Conservation (phyloP, 495 filamentous ascomycete species). For the Pyrenula massariospora region DNA sequence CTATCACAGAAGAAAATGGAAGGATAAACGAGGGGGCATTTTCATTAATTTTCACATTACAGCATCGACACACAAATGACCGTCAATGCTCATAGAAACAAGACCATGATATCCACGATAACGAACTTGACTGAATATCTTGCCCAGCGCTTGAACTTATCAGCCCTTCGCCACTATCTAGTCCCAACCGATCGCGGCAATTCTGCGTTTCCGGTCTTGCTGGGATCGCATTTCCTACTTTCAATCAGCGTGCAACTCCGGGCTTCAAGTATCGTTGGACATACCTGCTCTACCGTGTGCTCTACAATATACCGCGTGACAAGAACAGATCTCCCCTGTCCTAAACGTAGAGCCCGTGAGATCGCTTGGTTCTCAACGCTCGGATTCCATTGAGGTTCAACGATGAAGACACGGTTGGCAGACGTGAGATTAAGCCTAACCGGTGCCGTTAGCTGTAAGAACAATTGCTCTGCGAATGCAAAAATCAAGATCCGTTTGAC, state of each 20-base stretch:
- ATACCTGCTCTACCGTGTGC: slow-evolving; percentile 35
- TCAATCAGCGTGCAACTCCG: background rate
- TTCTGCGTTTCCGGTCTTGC: slow-evolving; percentile 10
- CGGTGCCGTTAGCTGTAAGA: background rate
- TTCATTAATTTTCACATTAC: background rate
- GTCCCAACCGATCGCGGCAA: slow-evolving; percentile 7
- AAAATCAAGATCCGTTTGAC: too few species aligned
- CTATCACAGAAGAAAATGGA: background rate
- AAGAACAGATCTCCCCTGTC: slow-evolving; percentile 29
- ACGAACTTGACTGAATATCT: background rate
- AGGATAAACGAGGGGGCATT: background rate
- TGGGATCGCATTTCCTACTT: slow-evolving; percentile 13
- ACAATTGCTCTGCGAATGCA: background rate
- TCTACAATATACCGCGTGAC: slow-evolving; percentile 32
- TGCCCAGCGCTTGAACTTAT: background rate
- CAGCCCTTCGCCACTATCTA: background rate
- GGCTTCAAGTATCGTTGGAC: background rate
- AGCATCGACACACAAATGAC: background rate
- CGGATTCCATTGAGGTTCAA: slow-evolving; percentile 47
- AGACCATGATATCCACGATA: too few species aligned
- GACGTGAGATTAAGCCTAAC: slow-evolving; percentile 34
- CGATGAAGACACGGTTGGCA: slow-evolving; percentile 32
- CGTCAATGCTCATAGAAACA: background rate
- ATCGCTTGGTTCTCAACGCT: slow-evolving; percentile 41
- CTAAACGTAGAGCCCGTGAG: slow-evolving; percentile 30